A percentile compares a stretch with the other conserved stretches of the same genome.
These are phyloP conservation scores for Mercurialis annua DNA, from an alignment of 345 rosid species.

Conservation along the genomic window DNA sequence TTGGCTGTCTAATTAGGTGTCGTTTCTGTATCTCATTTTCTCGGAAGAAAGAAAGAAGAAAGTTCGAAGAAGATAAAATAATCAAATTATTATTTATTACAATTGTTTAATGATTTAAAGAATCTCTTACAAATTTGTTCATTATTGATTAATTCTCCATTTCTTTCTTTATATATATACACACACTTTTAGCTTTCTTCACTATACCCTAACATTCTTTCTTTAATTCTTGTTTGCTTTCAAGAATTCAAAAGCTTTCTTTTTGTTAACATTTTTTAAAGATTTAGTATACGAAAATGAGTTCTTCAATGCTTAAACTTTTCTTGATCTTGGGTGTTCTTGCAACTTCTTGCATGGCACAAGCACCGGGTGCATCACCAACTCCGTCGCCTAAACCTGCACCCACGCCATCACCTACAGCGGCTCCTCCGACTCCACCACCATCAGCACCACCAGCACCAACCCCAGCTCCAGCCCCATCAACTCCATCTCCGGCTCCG, in stretches of 20 bases:
- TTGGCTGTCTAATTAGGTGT: neutral
- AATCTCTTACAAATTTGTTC: neutral
- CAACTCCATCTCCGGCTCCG: constrained; percentile 31
- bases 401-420: constrained; percentile 29
- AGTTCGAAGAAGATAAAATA: constrained; percentile 18
- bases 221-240: neutral
- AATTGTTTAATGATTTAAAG: constrained; percentile 11
- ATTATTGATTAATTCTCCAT: neutral
- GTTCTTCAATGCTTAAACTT: constrained; percentile 40
- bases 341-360: constrained; percentile 66
- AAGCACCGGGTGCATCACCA: constrained; percentile 56
- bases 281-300: constrained; percentile 34
- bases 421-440: constrained; percentile 30
- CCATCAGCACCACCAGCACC: constrained; percentile 32
- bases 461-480: constrained; percentile 27
- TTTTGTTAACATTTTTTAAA: neutral
- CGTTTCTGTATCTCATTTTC: neutral
- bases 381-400: constrained; percentile 37
- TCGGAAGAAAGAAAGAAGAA: constrained; percentile 8
- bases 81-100: neutral
- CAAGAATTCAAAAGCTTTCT: neutral
- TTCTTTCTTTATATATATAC: neutral
- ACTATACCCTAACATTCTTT: constrained; percentile 7
- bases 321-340: constrained; percentile 58
- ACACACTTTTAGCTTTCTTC: constrained; percentile 14